A percentile compares a stretch with the other conserved stretches of the same genome.
These are phyloP conservation scores for Monilinia fructigena DNA, from an alignment of 2,329 filamentous ascomycete genomes.

Conservation along the genomic window DNA sequence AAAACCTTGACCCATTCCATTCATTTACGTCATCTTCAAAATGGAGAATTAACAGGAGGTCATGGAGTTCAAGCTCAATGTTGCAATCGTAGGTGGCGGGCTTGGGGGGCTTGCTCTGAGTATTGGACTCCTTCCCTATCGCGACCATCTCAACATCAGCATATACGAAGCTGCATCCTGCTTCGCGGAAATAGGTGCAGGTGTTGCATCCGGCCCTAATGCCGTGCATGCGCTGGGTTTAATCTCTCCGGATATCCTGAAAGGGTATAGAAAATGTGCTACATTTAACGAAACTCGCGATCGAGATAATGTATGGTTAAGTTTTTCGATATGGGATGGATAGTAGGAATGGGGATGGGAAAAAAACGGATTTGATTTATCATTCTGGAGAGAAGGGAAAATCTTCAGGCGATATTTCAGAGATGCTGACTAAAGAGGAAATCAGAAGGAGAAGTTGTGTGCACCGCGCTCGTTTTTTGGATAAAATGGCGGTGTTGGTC, in stretches of 20 bases:
- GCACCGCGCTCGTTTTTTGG: constrained; percentile 17
- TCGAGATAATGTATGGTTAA: constrained; percentile 30
- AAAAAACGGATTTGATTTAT: background rate
- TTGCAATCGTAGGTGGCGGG: constrained; percentile 35
- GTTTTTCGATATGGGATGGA: constrained; percentile 19
- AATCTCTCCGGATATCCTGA: constrained; percentile 27
- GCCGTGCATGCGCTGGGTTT: constrained; percentile 25
- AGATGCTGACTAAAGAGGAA: background rate
- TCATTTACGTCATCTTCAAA: background rate
- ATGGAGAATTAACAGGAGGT: background rate
- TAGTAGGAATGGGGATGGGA: background rate
- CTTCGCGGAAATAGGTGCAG: constrained; percentile 33
- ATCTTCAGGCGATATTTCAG: background rate
- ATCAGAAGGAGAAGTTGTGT: constrained; percentile 18
- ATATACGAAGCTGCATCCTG: constrained; percentile 31
- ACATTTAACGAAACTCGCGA: constrained; percentile 29
- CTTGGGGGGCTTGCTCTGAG: constrained; percentile 29
- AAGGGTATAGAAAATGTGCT: constrained; percentile 25
- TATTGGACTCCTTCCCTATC: constrained; percentile 26
- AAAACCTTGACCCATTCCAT: background rate
- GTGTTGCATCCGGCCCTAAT: constrained; percentile 30
- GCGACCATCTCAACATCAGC: constrained; percentile 19
- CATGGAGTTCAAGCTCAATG: background rate
- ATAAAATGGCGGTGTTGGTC: constrained; percentile 12
- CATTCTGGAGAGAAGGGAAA: constrained; percentile 5